Percentiles rank a stretch among this genome's conserved stretches.
phyloP scores from a whole-genome alignment of 1,139 yeast species.

The Martiniozyma asiatica region DNA sequence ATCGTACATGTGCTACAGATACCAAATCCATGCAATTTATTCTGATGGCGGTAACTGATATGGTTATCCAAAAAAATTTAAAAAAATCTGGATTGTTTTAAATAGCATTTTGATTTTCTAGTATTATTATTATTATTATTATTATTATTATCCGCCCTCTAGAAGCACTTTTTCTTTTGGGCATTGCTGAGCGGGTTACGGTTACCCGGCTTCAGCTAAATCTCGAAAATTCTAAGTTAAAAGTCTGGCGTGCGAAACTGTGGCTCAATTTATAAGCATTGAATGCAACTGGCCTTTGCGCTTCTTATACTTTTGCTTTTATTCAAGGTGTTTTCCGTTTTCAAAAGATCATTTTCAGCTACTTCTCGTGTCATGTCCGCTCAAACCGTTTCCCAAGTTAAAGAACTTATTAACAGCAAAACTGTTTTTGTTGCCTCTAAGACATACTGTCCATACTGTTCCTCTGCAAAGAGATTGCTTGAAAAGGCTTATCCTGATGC shows the following conservation, averaged over 20 bases:
- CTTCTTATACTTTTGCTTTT: conserved; percentile 4
- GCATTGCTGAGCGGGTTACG: neutral
- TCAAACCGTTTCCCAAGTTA: conserved; percentile 44
- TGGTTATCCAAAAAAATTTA: conserved; percentile 74
- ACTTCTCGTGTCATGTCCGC: conserved; percentile 27
- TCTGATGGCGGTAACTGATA: conserved; percentile 83
- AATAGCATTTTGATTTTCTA: neutral
- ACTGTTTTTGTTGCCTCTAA: conserved; percentile 80
- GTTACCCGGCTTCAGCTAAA: conserved; percentile 1
- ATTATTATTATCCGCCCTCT: too few species aligned
- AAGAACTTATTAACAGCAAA: conserved; percentile 51
- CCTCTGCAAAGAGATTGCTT: conserved; percentile 48
- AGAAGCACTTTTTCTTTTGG: neutral
- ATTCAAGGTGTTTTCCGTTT: conserved; percentile 18
- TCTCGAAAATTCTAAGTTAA: too few species aligned
- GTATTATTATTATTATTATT: neutral
- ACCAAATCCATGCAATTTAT: conserved; percentile 80
- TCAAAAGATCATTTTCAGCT: conserved; percentile 16
- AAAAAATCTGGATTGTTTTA: conserved; percentile 72
- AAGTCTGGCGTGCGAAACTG: too few species aligned
- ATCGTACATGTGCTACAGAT: conserved; percentile 94
- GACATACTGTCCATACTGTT: conserved; percentile 65
- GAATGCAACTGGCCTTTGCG: too few species aligned
- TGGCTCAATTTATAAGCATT: too few species aligned
- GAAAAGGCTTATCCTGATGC: conserved; percentile 40